phyloP scores from a whole-genome alignment of 495 filamentous ascomycete species.

The Articulospora tetracladia region DNA sequence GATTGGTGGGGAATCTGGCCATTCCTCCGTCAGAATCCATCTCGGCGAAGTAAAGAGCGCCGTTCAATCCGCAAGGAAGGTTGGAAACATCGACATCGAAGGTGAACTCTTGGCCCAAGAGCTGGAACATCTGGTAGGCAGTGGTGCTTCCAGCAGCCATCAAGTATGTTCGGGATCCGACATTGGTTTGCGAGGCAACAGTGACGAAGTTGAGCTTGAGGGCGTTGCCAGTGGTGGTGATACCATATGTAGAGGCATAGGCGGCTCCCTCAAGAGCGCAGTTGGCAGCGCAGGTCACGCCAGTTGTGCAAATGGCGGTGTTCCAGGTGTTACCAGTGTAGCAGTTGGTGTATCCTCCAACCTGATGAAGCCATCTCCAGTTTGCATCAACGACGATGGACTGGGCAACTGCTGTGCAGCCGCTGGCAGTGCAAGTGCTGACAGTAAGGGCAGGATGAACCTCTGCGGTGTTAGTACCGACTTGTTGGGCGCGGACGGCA shows the following conservation, averaged over 20 bases:
- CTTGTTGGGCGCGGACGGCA: slow-evolving; percentile 24
- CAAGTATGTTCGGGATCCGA: slow-evolving; percentile 61
- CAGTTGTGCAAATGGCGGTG: slow-evolving; percentile 48
- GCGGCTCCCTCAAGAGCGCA: slow-evolving; percentile 60
- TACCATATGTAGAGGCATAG: slow-evolving; percentile 54
- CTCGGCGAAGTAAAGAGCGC: slow-evolving; percentile 63
- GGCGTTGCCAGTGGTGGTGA: slow-evolving; percentile 46
- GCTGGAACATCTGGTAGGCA: slow-evolving; percentile 58
- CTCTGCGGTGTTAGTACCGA: slow-evolving; percentile 33
- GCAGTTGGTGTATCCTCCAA: slow-evolving; percentile 56
- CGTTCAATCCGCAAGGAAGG: slow-evolving; percentile 69
- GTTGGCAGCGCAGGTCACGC: slow-evolving; percentile 50
- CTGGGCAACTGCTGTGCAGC: slow-evolving; percentile 27
- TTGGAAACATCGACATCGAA: slow-evolving; percentile 67
- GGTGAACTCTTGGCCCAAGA: slow-evolving; percentile 61
- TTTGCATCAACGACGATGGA: slow-evolving; percentile 61
- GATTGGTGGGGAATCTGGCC: slow-evolving; percentile 50
- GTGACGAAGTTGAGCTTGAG: slow-evolving; percentile 56
- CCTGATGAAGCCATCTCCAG: slow-evolving; percentile 59
- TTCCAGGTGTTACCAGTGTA: slow-evolving; percentile 61
- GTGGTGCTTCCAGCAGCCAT: slow-evolving; percentile 40
- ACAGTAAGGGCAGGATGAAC: slow-evolving; percentile 46
- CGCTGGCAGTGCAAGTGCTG: slow-evolving; percentile 40
- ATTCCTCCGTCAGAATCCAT: slow-evolving; percentile 65
- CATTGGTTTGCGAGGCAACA: slow-evolving; percentile 31